Conservation (phyloP, 805 yeast species). For the Monosporozyma solicola region DNA sequence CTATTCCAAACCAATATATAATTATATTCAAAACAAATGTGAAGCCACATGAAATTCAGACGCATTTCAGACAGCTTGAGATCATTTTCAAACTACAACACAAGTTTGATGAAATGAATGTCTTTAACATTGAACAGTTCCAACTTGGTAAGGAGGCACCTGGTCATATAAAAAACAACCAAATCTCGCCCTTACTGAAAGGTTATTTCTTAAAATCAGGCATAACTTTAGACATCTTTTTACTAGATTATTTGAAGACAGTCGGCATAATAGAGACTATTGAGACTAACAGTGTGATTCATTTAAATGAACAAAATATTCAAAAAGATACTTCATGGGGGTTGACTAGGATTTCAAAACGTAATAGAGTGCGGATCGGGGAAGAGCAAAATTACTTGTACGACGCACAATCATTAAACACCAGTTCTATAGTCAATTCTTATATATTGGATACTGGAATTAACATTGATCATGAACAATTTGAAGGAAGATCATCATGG, state of each 20-base stretch:
- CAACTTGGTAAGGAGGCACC: background rate
- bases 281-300: conserved; percentile 4
- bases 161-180: background rate
- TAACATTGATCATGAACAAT: conserved; percentile 44
- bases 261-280: background rate
- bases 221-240: background rate
- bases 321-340: conserved; percentile 93
- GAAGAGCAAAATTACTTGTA: conserved; percentile 63
- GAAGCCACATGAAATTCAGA: background rate
- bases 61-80: background rate
- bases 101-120: background rate
- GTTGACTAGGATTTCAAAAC: conserved; percentile 77
- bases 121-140: background rate
- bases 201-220: background rate
- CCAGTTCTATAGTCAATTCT: conserved; percentile 62
- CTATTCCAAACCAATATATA: background rate
- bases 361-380: conserved; percentile 55
- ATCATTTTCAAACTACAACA: background rate
- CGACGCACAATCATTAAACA: conserved; percentile 30
- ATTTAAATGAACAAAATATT: background rate
- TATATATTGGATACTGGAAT: conserved; percentile 83
- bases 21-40: background rate
- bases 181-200: background rate
- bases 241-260: background rate
- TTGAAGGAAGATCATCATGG: conserved; percentile 50